Evolutionary conservation across 495 filamentous ascomycete species (phyloP).

Genomic region (Trichoderma reesei): DNA sequence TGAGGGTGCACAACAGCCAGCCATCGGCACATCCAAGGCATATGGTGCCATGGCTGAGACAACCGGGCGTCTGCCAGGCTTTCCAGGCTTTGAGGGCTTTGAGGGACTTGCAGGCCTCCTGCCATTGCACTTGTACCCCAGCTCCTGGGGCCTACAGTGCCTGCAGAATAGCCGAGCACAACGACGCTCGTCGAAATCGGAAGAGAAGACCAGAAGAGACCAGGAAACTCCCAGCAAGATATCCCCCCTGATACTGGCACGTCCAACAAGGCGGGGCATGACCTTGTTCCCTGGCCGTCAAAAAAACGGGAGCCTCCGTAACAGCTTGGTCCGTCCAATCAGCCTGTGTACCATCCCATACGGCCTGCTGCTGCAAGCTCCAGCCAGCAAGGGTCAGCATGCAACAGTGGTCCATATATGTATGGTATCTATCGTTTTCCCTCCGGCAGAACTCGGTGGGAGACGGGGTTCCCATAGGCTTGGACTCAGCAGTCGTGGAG

Average conservation of each 20-base stretch:
- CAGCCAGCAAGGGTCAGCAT: neutral
- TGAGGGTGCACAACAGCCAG: neutral
- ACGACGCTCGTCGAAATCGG: neutral
- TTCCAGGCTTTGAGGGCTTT: too few relatives aligned
- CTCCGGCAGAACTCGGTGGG: neutral
- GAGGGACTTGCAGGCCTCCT: neutral
- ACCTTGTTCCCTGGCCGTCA: too few relatives aligned
- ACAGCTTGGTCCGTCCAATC: neutral
- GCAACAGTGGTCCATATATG: neutral
- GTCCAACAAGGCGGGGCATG: too few relatives aligned
- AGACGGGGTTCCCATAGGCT: neutral
- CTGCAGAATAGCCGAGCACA: neutral
- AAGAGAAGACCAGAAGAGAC: neutral
- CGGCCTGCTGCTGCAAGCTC: constrained; percentile 1
- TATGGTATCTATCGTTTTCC: too few relatives aligned
- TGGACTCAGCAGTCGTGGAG: neutral
- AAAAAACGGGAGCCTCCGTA: neutral
- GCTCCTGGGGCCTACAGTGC: neutral
- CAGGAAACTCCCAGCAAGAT: neutral
- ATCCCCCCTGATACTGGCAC: too few relatives aligned
- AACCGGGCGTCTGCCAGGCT: neutral
- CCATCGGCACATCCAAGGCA: too few relatives aligned
- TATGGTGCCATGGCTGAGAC: neutral
- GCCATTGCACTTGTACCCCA: neutral
- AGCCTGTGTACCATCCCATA: neutral